A percentile compares a stretch with the other conserved stretches of the same genome.
Conservation (phyloP, 192 early-diverging fungal genomes). For the Phlyctochytrium arcticum region DNA sequence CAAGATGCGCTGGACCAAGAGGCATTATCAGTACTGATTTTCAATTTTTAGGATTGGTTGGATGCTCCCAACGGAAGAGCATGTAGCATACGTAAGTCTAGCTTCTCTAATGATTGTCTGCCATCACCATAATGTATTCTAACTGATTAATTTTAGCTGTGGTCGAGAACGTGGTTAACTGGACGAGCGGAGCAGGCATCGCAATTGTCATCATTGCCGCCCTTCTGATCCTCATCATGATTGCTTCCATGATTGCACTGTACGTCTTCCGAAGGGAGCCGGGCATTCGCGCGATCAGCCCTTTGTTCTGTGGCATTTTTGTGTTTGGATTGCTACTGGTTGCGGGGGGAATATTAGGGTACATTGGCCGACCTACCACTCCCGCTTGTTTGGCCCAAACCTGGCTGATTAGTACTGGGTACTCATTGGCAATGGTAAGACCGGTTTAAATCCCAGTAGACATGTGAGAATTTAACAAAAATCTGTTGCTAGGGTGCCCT, state of each 20-base stretch:
- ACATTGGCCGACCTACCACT: not conserved
- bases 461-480: too few species aligned
- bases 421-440: not conserved
- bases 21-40: too few species aligned
- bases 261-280: not conserved
- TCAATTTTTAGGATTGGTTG: not conserved
- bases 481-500: not conserved
- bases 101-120: too few species aligned
- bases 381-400: not conserved
- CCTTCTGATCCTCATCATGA: not conserved
- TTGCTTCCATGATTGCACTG: not conserved
- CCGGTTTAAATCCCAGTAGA: not conserved
- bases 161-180: not conserved
- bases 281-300: not conserved
- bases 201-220: not conserved
- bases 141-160: too few species aligned
- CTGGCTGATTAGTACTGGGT: not conserved
- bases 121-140: too few species aligned
- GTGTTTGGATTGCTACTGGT: not conserved
- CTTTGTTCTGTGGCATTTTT: not conserved
- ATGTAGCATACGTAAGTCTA: not conserved
- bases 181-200: not conserved
- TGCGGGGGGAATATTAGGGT: not conserved
- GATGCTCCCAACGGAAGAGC: not conserved
- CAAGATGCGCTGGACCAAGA: too few species aligned